Evolutionary conservation across 2,329 filamentous ascomycete species (phyloP).

Genomic region (Claviceps monticola): DNA sequence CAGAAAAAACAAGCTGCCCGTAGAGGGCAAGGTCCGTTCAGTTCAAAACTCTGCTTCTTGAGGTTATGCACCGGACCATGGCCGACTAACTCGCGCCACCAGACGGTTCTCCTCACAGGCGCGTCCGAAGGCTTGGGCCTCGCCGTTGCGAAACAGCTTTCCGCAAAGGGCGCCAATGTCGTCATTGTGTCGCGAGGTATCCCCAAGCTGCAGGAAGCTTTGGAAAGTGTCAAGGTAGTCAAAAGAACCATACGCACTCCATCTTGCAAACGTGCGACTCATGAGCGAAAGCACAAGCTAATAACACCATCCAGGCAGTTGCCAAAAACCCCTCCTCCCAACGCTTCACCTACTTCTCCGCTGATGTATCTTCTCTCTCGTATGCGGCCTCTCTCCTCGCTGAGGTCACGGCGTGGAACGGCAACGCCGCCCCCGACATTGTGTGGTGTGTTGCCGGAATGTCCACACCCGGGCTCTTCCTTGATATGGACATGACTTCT

Average conservation of each 20-base stretch:
- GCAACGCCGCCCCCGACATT: constrained; percentile 58
- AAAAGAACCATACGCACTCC: too few species aligned
- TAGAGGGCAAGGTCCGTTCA: constrained; percentile 61
- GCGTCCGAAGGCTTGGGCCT: constrained; percentile 88
- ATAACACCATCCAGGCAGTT: constrained; percentile 32
- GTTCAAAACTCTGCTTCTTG: neutral
- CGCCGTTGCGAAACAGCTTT: constrained; percentile 57
- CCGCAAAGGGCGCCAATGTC: constrained; percentile 72
- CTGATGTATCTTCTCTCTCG: constrained; percentile 59
- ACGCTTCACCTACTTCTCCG: constrained; percentile 69
- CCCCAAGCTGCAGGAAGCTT: constrained; percentile 56
- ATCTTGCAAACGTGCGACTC: too few species aligned
- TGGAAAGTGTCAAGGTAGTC: constrained; percentile 50
- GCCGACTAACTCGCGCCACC: neutral
- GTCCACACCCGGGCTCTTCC: constrained; percentile 60
- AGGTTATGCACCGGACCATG: neutral
- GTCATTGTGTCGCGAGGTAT: constrained; percentile 71
- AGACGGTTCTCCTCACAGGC: constrained; percentile 85
- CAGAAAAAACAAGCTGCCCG: constrained; percentile 59
- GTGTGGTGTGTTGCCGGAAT: constrained; percentile 84
- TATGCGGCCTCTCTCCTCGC: constrained; percentile 58
- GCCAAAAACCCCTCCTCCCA: constrained; percentile 54
- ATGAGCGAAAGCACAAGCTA: constrained; percentile 5
- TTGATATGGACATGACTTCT: constrained; percentile 54
- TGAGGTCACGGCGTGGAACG: constrained; percentile 69